Percentiles rank a stretch among this genome's conserved stretches.
These are phyloP conservation scores for Melaleuca alternifolia DNA, from an alignment of 345 rosid genomes.

Conservation along the genomic window DNA sequence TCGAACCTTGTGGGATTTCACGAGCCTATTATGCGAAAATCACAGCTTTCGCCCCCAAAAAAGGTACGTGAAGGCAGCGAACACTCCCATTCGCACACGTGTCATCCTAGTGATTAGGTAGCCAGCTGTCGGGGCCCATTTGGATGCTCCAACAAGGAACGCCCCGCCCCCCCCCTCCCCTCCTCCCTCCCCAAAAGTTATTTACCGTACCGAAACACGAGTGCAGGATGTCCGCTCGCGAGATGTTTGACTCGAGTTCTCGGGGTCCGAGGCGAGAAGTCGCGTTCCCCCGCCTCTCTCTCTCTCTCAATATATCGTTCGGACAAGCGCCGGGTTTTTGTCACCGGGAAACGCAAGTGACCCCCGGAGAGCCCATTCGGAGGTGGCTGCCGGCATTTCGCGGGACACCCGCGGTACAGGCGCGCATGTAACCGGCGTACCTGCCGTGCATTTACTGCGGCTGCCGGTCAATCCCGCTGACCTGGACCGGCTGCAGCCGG, in stretches of 20 bases:
- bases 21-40: too few relatives aligned
- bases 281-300: fast-evolving
- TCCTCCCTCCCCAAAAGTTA: not conserved
- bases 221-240: not conserved
- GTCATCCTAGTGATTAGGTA: constrained; percentile 9
- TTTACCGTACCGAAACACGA: not conserved
- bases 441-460: not conserved
- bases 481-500: not conserved
- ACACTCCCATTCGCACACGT: constrained; percentile 44
- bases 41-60: not conserved
- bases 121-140: constrained; percentile 15
- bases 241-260: not conserved
- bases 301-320: not conserved
- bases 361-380: not conserved
- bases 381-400: not conserved
- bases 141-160: constrained; percentile 13
- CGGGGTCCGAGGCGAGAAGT: not conserved
- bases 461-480: not conserved
- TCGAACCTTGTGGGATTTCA: not conserved
- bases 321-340: constrained; percentile 15
- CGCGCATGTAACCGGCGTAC: constrained; percentile 3
- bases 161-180: not conserved
- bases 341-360: constrained; percentile 12
- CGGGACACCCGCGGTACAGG: constrained; percentile 9
- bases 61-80: constrained; percentile 42